Evolutionary conservation across 768 basidiomycete species (phyloP), one percentile per base, ranked within the genome.

Genomic region (Pleurotus ostreatus): DNA sequence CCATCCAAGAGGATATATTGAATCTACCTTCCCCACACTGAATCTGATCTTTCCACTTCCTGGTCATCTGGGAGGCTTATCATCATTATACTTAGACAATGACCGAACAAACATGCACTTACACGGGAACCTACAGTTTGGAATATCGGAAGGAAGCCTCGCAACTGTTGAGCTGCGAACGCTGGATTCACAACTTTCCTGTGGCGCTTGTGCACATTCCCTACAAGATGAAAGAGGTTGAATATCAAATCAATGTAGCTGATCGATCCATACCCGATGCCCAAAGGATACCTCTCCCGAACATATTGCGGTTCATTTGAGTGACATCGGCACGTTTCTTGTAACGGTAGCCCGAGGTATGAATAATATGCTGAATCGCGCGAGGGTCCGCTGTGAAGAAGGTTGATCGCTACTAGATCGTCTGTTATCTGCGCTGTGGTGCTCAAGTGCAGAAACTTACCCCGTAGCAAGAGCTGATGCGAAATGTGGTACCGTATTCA

Each of bases 361-460:
- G 69, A 12, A 64, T 59, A 23, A 72, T 62, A 45, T 70, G 64
- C 49, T 70, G 68, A 15, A 72, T 47, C 1, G 70, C 70, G 56
- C 70, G 67, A 0, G 68, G 68, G 47, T 74, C 72, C 5, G 66
- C 59, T 15, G 70, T 60, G 62, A 68, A 64, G 18, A 74, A 45
- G 49, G 57, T 59, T 44, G 71, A 64, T 26, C 62, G 58, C 71
- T 72, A 16, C 38, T 30, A 34, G 37, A 16, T 34, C 9, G n/a
- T n/a, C n/a, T 16, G 9, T 39, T 25, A 20, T 26, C 15, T 37
- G 15, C 16, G 30, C 20, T 11, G n/a, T 22, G 22, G 0, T 5
- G 11, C 2, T 23, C 8, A 26, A 44, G 22, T 46, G 25, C 34
- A 20, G 25, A 43, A 25, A 30, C 45, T 26, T 30, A 55, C 54